Percentiles rank a stretch among this genome's conserved stretches.
phyloP scores from a whole-genome alignment of 768 basidiomycete species.

The Russula brevipes region DNA sequence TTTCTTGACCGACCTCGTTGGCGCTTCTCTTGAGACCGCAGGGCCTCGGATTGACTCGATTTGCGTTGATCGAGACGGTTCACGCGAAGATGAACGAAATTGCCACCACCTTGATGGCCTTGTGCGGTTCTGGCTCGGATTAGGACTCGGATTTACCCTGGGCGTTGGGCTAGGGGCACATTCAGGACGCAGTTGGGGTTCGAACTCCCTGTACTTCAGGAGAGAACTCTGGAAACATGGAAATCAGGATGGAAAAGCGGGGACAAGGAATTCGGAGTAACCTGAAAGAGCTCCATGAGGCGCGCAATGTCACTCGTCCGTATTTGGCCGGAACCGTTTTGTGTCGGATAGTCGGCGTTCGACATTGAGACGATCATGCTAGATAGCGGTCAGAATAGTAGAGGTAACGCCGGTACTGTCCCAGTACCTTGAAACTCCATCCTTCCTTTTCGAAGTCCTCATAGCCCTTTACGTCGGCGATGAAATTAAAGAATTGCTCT shows the following conservation, averaged over 20 bases:
- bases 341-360: conserved; percentile 55
- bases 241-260: conserved; percentile 8
- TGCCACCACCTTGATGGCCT: conserved; percentile 17
- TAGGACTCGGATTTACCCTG: conserved; percentile 5
- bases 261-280: conserved; percentile 24
- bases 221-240: conserved; percentile 27
- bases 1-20: conserved; percentile 48
- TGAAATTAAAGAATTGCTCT: conserved; percentile 70
- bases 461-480: conserved; percentile 56
- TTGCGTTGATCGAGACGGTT: conserved; percentile 7
- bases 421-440: conserved; percentile 68
- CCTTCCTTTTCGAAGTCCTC: conserved; percentile 70
- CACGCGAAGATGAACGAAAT: conserved; percentile 16
- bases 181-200: conserved; percentile 20
- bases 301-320: conserved; percentile 77
- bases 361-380: conserved; percentile 75
- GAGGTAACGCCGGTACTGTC: neutral
- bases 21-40: conserved; percentile 34
- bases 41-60: conserved; percentile 6
- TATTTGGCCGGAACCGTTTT: conserved; percentile 42
- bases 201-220: conserved; percentile 32
- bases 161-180: conserved; percentile 1
- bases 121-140: conserved; percentile 16
- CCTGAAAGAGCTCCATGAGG: conserved; percentile 83
- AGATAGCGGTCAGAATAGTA: conserved; percentile 13